Conservation (phyloP, 257 asterid genomes). For the Solanum commersonii region DNA sequence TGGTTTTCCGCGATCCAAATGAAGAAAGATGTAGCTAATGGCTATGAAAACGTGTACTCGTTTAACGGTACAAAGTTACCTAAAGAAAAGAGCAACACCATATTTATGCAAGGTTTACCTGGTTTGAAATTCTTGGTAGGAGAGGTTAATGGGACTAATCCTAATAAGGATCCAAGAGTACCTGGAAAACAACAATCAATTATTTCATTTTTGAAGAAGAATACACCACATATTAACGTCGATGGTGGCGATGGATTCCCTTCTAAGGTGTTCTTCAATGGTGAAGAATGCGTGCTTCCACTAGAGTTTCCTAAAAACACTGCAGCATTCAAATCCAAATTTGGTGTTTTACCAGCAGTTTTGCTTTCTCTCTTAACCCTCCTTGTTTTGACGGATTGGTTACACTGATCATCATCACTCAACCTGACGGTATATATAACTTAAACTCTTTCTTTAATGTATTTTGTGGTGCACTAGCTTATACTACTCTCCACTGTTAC, state of each 20-base stretch:
- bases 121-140: slow-evolving; percentile 76
- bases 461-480: neutral
- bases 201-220: slow-evolving; percentile 59
- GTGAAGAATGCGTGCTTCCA: slow-evolving; percentile 87
- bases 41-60: slow-evolving; percentile 62
- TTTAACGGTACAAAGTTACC: slow-evolving; percentile 59
- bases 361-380: slow-evolving; percentile 25
- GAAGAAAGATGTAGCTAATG: slow-evolving; percentile 35
- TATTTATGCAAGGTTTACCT: slow-evolving; percentile 82
- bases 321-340: slow-evolving; percentile 9
- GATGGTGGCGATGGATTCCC: slow-evolving; percentile 78
- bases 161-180: slow-evolving; percentile 41
- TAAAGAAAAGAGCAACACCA: slow-evolving; percentile 15
- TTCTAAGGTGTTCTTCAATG: slow-evolving; percentile 60
- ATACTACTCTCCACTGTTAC: neutral
- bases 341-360: slow-evolving; percentile 17
- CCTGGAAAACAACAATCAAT: slow-evolving; percentile 96
- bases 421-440: neutral
- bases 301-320: slow-evolving; percentile 27
- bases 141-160: slow-evolving; percentile 69
- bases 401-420: slow-evolving; percentile 13
- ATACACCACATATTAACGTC: slow-evolving; percentile 19
- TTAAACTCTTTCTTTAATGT: neutral
- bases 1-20: slow-evolving; percentile 71
- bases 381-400: slow-evolving; percentile 24